A percentile compares a stretch with the other conserved stretches of the same genome.
Evolutionary conservation across 495 filamentous ascomycete species (phyloP).

Genomic region (Stereocaulon alpinum): DNA sequence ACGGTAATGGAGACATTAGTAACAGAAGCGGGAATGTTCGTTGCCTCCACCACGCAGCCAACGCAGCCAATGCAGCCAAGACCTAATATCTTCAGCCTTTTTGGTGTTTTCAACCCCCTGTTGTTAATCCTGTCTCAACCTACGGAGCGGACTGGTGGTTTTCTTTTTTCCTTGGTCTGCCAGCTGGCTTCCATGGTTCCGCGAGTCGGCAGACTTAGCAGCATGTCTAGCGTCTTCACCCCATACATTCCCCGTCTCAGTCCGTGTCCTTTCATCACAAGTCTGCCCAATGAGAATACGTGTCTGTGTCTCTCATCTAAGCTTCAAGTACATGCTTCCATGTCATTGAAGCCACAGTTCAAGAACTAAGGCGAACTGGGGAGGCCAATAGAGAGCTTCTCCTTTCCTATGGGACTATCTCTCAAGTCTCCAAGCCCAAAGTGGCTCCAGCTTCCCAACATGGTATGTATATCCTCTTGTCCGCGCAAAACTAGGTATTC

Average conservation of each 20-base stretch:
- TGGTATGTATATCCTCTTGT: slow-evolving; percentile 7
- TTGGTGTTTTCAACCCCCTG: not conserved
- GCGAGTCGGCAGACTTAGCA: not conserved
- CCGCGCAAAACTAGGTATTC: not conserved
- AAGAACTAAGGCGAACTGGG: not conserved
- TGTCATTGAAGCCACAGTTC: not conserved
- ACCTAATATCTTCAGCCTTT: not conserved
- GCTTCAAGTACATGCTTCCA: not conserved
- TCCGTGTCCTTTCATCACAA: not conserved
- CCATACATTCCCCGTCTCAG: not conserved
- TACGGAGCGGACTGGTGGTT: not conserved
- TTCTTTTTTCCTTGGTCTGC: not conserved
- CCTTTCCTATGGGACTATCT: not conserved
- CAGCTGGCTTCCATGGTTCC: not conserved
- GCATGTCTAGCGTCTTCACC: not conserved
- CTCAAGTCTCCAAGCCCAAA: not conserved
- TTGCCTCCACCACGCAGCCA: too few relatives aligned
- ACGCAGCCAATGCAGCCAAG: not conserved
- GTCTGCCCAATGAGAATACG: not conserved
- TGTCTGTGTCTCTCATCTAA: not conserved
- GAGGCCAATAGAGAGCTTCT: not conserved
- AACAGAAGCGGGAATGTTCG: not conserved
- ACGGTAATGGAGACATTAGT: not conserved
- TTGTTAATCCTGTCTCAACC: not conserved
- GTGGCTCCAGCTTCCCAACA: slow-evolving; percentile 6